A percentile compares a stretch with the other conserved stretches of the same genome.
Evolutionary conservation across 2,329 filamentous ascomycete genomes (phyloP).

Genomic region (Dothistroma septosporum): DNA sequence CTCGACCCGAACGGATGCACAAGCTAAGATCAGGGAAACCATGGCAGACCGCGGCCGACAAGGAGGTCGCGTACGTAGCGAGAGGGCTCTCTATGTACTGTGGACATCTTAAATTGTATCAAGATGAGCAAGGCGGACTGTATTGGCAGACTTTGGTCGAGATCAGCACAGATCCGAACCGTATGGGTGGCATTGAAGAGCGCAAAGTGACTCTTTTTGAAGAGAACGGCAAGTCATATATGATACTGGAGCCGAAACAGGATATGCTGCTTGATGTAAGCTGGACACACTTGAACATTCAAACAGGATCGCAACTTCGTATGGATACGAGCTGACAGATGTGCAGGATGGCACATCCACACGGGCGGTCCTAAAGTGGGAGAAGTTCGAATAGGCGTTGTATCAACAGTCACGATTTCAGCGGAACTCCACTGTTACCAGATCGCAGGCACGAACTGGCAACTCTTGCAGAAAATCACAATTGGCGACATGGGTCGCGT

Average conservation of each 20-base stretch:
- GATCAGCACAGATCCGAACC: conserved; percentile 20
- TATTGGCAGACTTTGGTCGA: conserved; percentile 28
- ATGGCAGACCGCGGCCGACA: conserved; percentile 20
- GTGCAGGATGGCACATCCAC: conserved; percentile 21
- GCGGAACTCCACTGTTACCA: not conserved
- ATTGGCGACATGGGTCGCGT: not conserved
- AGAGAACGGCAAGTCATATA: conserved; percentile 23
- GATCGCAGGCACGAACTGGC: not conserved
- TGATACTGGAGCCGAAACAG: conserved; percentile 24
- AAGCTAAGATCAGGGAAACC: conserved; percentile 18
- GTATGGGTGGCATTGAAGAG: conserved; percentile 24
- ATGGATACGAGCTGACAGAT: not conserved
- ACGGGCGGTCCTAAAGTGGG: conserved; percentile 27
- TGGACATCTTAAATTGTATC: conserved; percentile 25
- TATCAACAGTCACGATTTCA: not conserved
- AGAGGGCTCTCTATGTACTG: conserved; percentile 25
- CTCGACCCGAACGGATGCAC: conserved; percentile 15
- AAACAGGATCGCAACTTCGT: not conserved
- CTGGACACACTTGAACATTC: not conserved
- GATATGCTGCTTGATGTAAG: conserved; percentile 22
- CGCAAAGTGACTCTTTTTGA: conserved; percentile 19
- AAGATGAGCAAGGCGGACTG: conserved; percentile 19
- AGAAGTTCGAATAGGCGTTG: conserved; percentile 23
- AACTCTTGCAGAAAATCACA: not conserved
- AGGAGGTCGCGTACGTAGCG: conserved; percentile 25